Percentiles rank a stretch among this genome's conserved stretches.
Conservation (phyloP, 208 protist genomes). For the Leptomonas pyrrhocoris region DNA sequence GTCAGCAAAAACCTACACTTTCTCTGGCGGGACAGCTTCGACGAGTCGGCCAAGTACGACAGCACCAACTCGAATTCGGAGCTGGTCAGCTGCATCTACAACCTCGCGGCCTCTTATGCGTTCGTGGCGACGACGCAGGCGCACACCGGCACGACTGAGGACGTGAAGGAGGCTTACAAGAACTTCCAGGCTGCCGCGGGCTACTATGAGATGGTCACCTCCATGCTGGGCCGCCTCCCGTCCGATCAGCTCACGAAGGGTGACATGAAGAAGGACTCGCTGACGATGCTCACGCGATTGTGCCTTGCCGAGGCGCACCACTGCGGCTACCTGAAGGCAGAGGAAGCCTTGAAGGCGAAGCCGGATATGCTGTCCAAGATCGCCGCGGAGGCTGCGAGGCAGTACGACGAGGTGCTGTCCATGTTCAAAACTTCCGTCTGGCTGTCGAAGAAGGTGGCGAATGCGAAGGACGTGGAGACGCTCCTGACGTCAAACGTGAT, state of each 20-base stretch:
- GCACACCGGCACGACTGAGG: constrained; percentile 47
- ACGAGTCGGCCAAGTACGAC: constrained; percentile 62
- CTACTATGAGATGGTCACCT: constrained; percentile 75
- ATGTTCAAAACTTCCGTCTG: constrained; percentile 54
- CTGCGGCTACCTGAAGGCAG: constrained; percentile 80
- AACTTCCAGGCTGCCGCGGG: constrained; percentile 82
- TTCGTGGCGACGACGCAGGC: constrained; percentile 53
- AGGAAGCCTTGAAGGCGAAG: constrained; percentile 71
- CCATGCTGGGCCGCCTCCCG: constrained; percentile 59
- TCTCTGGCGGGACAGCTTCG: constrained; percentile 77
- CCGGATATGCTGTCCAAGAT: constrained; percentile 79
- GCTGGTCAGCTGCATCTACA: constrained; percentile 83
- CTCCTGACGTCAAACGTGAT: constrained; percentile 42
- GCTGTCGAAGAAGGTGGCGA: constrained; percentile 36
- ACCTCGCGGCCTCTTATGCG: constrained; percentile 78
- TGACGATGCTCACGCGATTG: constrained; percentile 54
- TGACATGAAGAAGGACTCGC: constrained; percentile 67
- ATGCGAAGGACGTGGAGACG: constrained; percentile 57
- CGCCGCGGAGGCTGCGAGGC: constrained; percentile 65
- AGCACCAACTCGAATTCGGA: constrained; percentile 72
- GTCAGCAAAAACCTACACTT: constrained; percentile 67
- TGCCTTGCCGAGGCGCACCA: constrained; percentile 79
- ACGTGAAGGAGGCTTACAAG: constrained; percentile 69
- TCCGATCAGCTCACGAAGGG: constrained; percentile 61
- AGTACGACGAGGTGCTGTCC: constrained; percentile 67